Evolutionary conservation across 2,329 filamentous ascomycete species (phyloP).

Genomic region (Xylaria sp.): DNA sequence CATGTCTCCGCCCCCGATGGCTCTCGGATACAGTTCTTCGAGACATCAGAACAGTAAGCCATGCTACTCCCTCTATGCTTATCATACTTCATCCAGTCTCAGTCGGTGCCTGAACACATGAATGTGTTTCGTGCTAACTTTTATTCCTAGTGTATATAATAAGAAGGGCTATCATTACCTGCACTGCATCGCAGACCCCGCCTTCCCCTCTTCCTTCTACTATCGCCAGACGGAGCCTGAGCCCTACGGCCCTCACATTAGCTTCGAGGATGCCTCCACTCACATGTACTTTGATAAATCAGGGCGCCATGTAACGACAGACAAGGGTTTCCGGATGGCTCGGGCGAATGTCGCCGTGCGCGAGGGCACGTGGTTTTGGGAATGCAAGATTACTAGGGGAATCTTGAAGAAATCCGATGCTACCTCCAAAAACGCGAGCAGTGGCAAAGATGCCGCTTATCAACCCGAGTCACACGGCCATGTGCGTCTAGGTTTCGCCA

Average conservation of each 20-base stretch:
- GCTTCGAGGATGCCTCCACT: slow-evolving; percentile 88
- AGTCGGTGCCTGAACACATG: too few species aligned
- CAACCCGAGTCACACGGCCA: slow-evolving; percentile 60
- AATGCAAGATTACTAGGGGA: slow-evolving; percentile 86
- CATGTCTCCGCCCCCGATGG: slow-evolving; percentile 56
- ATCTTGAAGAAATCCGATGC: slow-evolving; percentile 14
- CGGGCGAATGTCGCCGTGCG: slow-evolving; percentile 89
- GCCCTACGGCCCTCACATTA: slow-evolving; percentile 84
- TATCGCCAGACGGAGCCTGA: slow-evolving; percentile 88
- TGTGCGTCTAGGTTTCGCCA: slow-evolving; percentile 86
- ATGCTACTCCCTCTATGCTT: neutral
- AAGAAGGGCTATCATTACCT: slow-evolving; percentile 84
- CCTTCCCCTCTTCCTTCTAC: slow-evolving; percentile 84
- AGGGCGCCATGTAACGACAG: slow-evolving; percentile 80
- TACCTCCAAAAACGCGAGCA: slow-evolving; percentile 52
- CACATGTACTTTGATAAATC: slow-evolving; percentile 82
- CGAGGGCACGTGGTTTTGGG: slow-evolving; percentile 92
- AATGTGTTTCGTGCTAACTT: slow-evolving; percentile 20
- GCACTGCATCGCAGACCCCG: slow-evolving; percentile 87
- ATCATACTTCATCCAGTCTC: too few species aligned
- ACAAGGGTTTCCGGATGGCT: slow-evolving; percentile 91
- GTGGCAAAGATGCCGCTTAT: slow-evolving; percentile 44
- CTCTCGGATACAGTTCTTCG: slow-evolving; percentile 61
- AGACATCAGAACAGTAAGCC: slow-evolving; percentile 68
- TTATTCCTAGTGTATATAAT: slow-evolving; percentile 58